These are phyloP conservation scores for Andrographis paniculata DNA, from an alignment of 305 asterid species.

Conservation along the genomic window DNA sequence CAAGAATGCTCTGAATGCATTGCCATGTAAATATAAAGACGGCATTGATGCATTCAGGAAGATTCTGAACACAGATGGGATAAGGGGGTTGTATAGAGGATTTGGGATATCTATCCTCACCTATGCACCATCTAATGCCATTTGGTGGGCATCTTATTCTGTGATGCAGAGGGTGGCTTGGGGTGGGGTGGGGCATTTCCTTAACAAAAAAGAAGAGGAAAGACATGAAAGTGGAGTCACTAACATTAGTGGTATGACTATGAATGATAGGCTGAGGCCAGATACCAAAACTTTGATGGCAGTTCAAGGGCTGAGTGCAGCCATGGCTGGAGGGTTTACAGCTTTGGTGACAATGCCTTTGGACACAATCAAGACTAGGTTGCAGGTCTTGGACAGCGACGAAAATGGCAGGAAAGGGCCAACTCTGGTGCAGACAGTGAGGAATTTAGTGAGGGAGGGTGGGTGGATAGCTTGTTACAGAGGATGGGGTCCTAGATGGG, in stretches of 20 bases:
- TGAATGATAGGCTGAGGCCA: conserved; percentile 25
- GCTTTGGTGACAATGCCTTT: conserved; percentile 73
- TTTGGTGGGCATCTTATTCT: conserved; percentile 78
- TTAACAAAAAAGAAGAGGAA: conserved; percentile 27
- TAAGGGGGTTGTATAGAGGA: conserved; percentile 72
- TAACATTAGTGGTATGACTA: background rate
- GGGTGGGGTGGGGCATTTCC: conserved; percentile 43
- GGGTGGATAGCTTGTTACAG: conserved; percentile 82
- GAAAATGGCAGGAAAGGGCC: conserved; percentile 54
- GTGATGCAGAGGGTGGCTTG: conserved; percentile 56
- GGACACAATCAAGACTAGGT: conserved; percentile 73
- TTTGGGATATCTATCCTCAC: conserved; percentile 72
- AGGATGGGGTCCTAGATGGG: conserved; percentile 76
- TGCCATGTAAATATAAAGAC: conserved; percentile 33
- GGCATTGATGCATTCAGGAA: conserved; percentile 62
- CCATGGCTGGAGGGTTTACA: conserved; percentile 62
- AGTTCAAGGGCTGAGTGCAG: conserved; percentile 70
- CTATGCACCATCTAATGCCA: conserved; percentile 74
- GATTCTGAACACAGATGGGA: conserved; percentile 52
- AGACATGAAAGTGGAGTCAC: conserved; percentile 18
- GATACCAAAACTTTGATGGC: conserved; percentile 48
- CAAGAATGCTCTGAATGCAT: conserved; percentile 15
- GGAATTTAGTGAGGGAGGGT: conserved; percentile 63
- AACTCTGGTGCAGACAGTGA: conserved; percentile 44
- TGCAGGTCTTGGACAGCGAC: conserved; percentile 61